phyloP scores from a whole-genome alignment of 192 early-diverging fungal genomes.

The Pecoramyces ruminantium region DNA sequence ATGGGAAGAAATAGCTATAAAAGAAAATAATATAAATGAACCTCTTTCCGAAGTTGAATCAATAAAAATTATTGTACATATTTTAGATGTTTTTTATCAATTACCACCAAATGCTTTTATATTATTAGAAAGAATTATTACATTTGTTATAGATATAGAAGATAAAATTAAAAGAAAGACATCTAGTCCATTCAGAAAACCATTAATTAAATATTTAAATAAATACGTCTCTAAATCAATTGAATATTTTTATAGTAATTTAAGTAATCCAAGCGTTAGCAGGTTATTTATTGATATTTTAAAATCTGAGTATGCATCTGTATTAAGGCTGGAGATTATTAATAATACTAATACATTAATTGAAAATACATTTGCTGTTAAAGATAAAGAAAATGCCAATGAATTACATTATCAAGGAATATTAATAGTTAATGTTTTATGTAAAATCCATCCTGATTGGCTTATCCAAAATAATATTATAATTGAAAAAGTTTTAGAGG shows the following conservation, averaged over 20 bases:
- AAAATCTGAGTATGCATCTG: constrained; percentile 24
- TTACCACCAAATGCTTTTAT: constrained; percentile 78
- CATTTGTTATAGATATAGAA: constrained; percentile 76
- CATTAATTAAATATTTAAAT: constrained; percentile 81
- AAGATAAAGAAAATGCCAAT: constrained; percentile 7
- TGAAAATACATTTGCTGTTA: constrained; percentile 2
- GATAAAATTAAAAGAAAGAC: constrained; percentile 52
- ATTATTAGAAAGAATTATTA: constrained; percentile 82
- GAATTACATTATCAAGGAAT: constrained; percentile 35
- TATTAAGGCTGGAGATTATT: constrained; percentile 47
- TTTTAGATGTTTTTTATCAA: constrained; percentile 82
- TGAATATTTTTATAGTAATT: constrained; percentile 62
- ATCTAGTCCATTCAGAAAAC: constrained; percentile 85
- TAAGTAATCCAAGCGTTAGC: constrained; percentile 34
- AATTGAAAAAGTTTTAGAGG: not conserved
- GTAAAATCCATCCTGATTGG: constrained; percentile 30
- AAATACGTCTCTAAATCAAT: constrained; percentile 71
- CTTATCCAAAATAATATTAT: constrained; percentile 11
- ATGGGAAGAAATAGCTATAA: constrained; percentile 75
- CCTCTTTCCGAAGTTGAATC: constrained; percentile 80
- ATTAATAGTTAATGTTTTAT: constrained; percentile 34
- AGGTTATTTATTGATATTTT: constrained; percentile 48
- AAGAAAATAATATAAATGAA: constrained; percentile 63
- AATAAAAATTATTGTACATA: constrained; percentile 86
- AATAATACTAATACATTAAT: constrained; percentile 36